Base-by-base conservation (phyloP, 2,329 filamentous ascomycete species). In the Zymoseptoria tritici region DNA sequence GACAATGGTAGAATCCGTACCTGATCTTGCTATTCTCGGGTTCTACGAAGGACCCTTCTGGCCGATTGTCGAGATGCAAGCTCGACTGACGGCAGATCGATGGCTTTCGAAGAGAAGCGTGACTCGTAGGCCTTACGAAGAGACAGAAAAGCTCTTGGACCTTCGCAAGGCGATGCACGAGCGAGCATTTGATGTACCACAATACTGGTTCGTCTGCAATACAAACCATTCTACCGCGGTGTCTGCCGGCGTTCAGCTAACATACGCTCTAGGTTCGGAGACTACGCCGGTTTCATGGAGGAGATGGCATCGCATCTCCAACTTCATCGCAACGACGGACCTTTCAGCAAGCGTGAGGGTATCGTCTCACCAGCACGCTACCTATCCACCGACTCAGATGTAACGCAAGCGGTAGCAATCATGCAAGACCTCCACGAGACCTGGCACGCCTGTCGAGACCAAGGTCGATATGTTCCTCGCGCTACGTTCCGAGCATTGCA, bases 11-110 rank as follows among this genome's bases (percentile, higher is more conserved):
- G 83, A 86, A 60, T 75, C 78, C 0, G 73, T 91, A 0, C 81
- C 86, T 0, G 82, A 82, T 5, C 75, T 94, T 0, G 89, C 88
- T 0, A 92, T 94, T 67, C 86, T 94, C 1, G 90, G 90, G 0
- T 91, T 91, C 73, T 95, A 95, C 70, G 83, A 90, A 62, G 88
- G 88, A 0, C 89, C 90, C 0, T 94, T 90, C 71, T 95, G 90
- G 90, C 88, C 88, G 0, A 85, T 91, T 0, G 91, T 93, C 81
- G 90, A 94, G 72, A 89, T 91, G 87, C 90, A 95, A 74, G 86
- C 90, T 2, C 82, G 87, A 0, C 81, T 89, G 62, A 76, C 92
- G 5, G 80, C 85, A 0, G 73, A 80, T 11, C 71, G 84, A 9
- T 92, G 89, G 87, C 57, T 67, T 21, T 73, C 72, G 0, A 81